Evolutionary conservation across 371 early-diverging fungal species (phyloP).

Genomic region (Mortierella sp.): DNA sequence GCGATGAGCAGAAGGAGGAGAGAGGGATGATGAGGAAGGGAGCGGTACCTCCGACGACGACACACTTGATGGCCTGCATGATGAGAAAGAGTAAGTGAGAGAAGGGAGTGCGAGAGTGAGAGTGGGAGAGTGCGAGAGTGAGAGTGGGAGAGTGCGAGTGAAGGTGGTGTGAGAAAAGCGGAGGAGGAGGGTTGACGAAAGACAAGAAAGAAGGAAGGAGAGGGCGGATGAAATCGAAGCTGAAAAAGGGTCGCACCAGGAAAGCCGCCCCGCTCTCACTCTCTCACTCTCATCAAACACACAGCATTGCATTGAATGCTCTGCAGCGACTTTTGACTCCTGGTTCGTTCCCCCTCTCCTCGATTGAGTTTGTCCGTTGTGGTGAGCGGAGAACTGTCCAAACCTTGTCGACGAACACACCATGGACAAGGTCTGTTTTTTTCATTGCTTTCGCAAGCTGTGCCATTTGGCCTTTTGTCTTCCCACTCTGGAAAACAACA

Average conservation of each 20-base stretch:
- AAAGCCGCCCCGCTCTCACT: too few relatives aligned
- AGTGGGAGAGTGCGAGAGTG: background rate
- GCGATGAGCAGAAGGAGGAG: background rate
- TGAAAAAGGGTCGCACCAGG: background rate
- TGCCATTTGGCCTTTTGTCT: too few relatives aligned
- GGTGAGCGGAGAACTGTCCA: too few relatives aligned
- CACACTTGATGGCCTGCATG: conserved; percentile 99
- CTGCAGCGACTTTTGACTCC: too few relatives aligned
- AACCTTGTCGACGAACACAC: too few relatives aligned
- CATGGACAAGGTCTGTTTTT: too few relatives aligned
- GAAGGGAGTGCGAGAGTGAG: background rate
- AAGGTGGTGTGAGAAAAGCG: background rate
- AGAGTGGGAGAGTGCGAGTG: background rate
- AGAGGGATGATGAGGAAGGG: background rate
- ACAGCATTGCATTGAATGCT: too few relatives aligned
- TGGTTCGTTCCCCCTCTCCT: too few relatives aligned
- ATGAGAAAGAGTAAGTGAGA: conserved; percentile 4
- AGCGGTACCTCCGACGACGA: conserved; percentile 89
- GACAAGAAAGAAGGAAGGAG: conserved; percentile 6
- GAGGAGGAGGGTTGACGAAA: conserved; percentile 11
- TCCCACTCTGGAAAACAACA: too few relatives aligned
- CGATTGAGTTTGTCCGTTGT: too few relatives aligned
- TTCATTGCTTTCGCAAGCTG: too few relatives aligned
- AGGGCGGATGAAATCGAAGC: background rate
- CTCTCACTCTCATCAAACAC: too few relatives aligned